Base-by-base conservation (phyloP, 805 yeast genomes). In the Lachancea nothofagi region DNA sequence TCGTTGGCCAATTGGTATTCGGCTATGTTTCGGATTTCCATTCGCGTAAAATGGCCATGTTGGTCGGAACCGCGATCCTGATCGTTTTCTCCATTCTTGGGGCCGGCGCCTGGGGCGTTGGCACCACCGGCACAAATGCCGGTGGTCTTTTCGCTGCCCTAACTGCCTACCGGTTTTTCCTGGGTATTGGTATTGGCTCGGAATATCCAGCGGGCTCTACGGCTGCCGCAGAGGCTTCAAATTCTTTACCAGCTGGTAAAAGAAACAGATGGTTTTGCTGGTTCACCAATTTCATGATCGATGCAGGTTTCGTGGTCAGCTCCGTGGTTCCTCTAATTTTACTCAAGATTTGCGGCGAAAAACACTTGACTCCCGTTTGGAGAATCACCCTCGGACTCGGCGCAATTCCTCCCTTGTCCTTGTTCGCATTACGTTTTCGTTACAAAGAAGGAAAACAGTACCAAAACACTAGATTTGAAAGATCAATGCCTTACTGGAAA, bases 131-230 rank as follows among this genome's bases (percentile, higher is more conserved):
- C 33, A 66, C 78, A 25, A 74, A 85, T 3, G 69, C 74, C 36
- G 96, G 96, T 28, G 73, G 62, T 8, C 42, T 89, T 69, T 76
- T 90, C 46, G 80, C 87, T 12, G 90, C 93, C 15, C 65, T 89
- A 40, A 85, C 95, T 7, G 82, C 80, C 7, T 86, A 82, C 61
- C 75, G 97, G 62, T 85, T 85, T 62, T 80, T 89, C 64, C 66
- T 89, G 37, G 97, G 97, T 65, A 69, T 86, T 48, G 94, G 89
- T 53, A 84, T 90, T 51, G 97, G 97, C 53, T 89, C 94, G 36
- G 97, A 89, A 65, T 89, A 89, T 58, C 96, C 96, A 33, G 82
- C 94, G 10, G 89, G 96, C 32, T 82, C 95, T 7, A 90, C 89
- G 14, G 94, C 95, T 26, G 86, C 94, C 50, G 88, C 96, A 21